A percentile compares a stretch with the other conserved stretches of the same genome.
phyloP scores from a whole-genome alignment of 495 filamentous ascomycete genomes.

The Terfezia boudieri region DNA sequence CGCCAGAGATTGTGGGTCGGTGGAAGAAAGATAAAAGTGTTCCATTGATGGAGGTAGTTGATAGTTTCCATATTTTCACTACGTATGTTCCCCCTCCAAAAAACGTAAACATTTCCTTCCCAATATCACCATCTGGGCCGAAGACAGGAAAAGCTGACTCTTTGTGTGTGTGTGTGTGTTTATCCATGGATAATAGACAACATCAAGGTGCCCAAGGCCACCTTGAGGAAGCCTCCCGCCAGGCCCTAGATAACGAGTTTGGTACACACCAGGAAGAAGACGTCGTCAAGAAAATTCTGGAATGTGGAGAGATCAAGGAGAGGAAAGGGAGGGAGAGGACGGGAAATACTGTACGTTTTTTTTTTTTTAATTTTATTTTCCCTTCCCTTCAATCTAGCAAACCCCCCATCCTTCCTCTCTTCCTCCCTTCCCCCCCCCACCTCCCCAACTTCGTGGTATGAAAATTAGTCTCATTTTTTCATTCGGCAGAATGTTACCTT shows the following conservation, averaged over 20 bases:
- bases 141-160: background rate
- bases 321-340: background rate
- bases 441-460: too few species aligned
- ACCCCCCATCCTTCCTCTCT: too few species aligned
- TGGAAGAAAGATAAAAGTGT: conserved; percentile 66
- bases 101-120: background rate
- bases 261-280: conserved; percentile 57
- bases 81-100: conserved; percentile 33
- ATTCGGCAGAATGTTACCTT: too few species aligned
- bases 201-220: conserved; percentile 77
- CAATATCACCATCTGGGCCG: background rate
- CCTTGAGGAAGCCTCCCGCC: conserved; percentile 51
- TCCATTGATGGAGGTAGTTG: conserved; percentile 65
- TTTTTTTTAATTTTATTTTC: background rate
- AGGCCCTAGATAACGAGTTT: conserved; percentile 62
- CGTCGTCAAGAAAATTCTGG: conserved; percentile 54
- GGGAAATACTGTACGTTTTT: background rate
- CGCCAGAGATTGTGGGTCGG: conserved; percentile 42
- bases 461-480: too few species aligned
- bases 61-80: conserved; percentile 68
- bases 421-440: too few species aligned
- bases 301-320: conserved; percentile 30
- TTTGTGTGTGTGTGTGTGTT: too few species aligned
- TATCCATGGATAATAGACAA: background rate
- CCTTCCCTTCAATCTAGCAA: too few species aligned